Percentiles rank a stretch among this genome's conserved stretches.
Evolutionary conservation across 441 rosid species (phyloP).

Genomic region (Hura crepitans): DNA sequence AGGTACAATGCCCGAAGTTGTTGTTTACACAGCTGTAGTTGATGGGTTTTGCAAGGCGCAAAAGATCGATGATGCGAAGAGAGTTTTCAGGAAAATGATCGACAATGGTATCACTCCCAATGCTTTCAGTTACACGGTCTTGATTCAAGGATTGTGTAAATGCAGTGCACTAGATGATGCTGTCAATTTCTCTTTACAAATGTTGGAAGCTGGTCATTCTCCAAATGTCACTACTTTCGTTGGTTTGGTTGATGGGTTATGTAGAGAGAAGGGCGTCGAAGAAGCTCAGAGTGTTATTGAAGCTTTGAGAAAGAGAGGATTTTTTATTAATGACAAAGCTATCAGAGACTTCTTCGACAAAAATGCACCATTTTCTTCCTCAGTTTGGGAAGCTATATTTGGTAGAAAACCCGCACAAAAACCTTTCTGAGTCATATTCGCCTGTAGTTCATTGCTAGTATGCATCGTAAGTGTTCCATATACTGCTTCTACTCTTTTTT

Average conservation of each 20-base stretch:
- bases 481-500: not conserved
- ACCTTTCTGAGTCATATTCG: conserved; percentile 31
- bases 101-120: conserved; percentile 61
- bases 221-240: conserved; percentile 72
- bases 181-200: conserved; percentile 48
- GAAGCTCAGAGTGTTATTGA: conserved; percentile 43
- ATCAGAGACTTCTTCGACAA: conserved; percentile 74
- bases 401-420: conserved; percentile 41
- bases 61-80: conserved; percentile 67
- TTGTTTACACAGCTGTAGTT: conserved; percentile 85
- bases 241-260: conserved; percentile 70
- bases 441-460: not conserved
- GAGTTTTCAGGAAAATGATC: conserved; percentile 82
- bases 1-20: conserved; percentile 84
- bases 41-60: conserved; percentile 85
- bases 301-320: conserved; percentile 54
- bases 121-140: conserved; percentile 59
- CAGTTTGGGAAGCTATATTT: conserved; percentile 69
- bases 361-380: conserved; percentile 52
- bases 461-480: conserved; percentile 9
- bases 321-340: conserved; percentile 56
- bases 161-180: conserved; percentile 61
- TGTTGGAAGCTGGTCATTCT: conserved; percentile 81
- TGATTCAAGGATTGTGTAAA: conserved; percentile 61
- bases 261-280: conserved; percentile 61